phyloP scores from a whole-genome alignment of 106 monocot species.

The Platanthera zijinensis region DNA sequence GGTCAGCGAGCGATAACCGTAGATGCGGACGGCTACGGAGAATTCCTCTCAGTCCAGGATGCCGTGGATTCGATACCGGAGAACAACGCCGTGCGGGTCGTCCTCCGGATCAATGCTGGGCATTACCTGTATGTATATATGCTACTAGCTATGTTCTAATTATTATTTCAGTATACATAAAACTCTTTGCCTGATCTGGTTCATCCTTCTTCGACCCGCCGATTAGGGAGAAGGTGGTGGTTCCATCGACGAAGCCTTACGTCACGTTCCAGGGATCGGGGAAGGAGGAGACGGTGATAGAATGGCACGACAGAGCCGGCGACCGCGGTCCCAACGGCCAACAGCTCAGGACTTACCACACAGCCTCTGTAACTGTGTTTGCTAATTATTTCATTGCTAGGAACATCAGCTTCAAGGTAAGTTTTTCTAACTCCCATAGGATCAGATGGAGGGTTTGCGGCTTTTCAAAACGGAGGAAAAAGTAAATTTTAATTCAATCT shows the following conservation, averaged over 20 bases:
- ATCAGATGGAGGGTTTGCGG: no score
- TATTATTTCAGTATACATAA: no score
- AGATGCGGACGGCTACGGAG: constrained; percentile 58
- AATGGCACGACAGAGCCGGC: constrained; percentile 88
- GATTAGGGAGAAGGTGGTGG: constrained; percentile 73
- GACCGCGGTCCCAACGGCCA: constrained; percentile 83
- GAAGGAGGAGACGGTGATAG: constrained; percentile 53
- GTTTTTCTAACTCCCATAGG: neutral
- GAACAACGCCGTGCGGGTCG: constrained; percentile 50
- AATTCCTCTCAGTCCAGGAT: constrained; percentile 76
- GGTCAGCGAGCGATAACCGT: constrained; percentile 46
- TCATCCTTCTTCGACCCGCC: neutral
- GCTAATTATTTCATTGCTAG: constrained; percentile 87
- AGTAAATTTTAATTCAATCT: no score
- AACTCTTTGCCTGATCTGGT: neutral
- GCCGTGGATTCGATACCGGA: constrained; percentile 71
- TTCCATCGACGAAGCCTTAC: constrained; percentile 77
- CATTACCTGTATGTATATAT: constrained; percentile 46
- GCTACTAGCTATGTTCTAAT: neutral
- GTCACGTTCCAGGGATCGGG: constrained; percentile 75
- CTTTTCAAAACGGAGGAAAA: no score
- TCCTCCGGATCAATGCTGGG: constrained; percentile 59
- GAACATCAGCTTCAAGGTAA: constrained; percentile 98
- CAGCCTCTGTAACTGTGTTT: constrained; percentile 89
- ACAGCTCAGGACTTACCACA: constrained; percentile 84